Evolutionary conservation across 108 stramenopile species (phyloP).

Genomic region (Conticribra weissflogii): DNA sequence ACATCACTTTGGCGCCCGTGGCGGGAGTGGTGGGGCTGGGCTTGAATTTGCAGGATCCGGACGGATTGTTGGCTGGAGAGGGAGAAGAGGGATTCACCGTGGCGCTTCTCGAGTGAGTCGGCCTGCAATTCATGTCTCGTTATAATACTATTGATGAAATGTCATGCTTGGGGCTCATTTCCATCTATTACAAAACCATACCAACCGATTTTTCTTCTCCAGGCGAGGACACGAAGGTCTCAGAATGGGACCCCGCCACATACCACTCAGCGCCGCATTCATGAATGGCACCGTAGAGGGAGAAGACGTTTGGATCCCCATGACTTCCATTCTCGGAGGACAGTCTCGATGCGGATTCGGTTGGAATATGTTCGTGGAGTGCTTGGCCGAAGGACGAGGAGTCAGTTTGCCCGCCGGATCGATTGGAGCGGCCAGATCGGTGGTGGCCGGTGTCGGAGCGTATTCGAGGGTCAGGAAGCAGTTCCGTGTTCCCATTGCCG

Average conservation of each 20-base stretch:
- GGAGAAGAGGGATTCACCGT: conserved; percentile 96
- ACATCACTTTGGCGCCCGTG: conserved; percentile 98
- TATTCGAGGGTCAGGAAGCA: conserved; percentile 97
- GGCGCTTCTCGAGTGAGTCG: conserved; percentile 92
- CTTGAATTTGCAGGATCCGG: conserved; percentile 92
- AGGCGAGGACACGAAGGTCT: conserved; percentile 91
- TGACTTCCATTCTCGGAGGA: conserved; percentile 94
- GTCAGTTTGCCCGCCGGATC: conserved; percentile 95
- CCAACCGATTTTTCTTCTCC: too few relatives aligned
- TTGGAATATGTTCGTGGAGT: conserved; percentile 99
- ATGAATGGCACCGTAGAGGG: conserved; percentile 99
- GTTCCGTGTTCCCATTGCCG: conserved; percentile 98
- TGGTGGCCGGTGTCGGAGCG: conserved; percentile 91
- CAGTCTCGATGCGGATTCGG: conserved; percentile 96
- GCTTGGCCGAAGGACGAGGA: conserved; percentile 97
- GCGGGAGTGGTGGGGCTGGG: conserved; percentile 97
- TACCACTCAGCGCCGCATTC: conserved; percentile 91
- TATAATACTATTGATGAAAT: too few relatives aligned
- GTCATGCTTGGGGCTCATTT: too few relatives aligned
- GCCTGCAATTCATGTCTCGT: background rate
- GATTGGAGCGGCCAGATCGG: conserved; percentile 87
- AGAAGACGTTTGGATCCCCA: conserved; percentile 98
- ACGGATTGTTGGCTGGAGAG: conserved; percentile 88
- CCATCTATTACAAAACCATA: too few relatives aligned
- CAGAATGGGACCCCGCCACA: conserved; percentile 93